Evolutionary conservation across 306 rosid genomes (phyloP).

Genomic region (Pterocarpus santalinus): DNA sequence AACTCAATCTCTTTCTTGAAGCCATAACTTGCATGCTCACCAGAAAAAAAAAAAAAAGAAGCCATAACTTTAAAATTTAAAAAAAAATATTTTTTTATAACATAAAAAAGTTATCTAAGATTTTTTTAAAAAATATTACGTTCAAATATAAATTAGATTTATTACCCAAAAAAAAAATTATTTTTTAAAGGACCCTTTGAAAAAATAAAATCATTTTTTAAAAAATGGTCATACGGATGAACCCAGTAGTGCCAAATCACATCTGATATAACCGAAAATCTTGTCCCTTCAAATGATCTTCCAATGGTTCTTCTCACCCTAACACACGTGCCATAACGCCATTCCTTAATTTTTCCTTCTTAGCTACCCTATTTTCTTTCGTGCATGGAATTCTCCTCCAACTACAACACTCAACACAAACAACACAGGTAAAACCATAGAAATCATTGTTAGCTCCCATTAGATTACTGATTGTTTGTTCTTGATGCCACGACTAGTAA

Average conservation of each 20-base stretch:
- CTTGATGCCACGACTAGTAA: constrained; percentile 44
- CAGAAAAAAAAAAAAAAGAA: too few relatives aligned
- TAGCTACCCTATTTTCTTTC: constrained; percentile 54
- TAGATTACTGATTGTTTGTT: constrained; percentile 37
- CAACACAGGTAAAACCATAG: constrained; percentile 18
- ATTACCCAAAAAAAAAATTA: too few relatives aligned
- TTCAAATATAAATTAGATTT: too few relatives aligned
- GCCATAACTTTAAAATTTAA: too few relatives aligned
- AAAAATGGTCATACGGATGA: too few relatives aligned
- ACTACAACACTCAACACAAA: constrained; percentile 57
- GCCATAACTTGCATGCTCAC: too few relatives aligned
- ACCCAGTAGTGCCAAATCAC: background rate
- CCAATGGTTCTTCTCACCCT: constrained; percentile 44
- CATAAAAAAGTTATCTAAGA: too few relatives aligned
- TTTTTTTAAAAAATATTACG: too few relatives aligned
- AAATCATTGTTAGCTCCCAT: constrained; percentile 53
- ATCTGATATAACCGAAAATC: constrained; percentile 46
- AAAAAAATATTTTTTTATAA: too few relatives aligned
- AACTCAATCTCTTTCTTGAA: too few relatives aligned
- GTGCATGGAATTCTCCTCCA: constrained; percentile 90
- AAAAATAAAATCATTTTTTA: too few relatives aligned
- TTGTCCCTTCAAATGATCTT: constrained; percentile 55
- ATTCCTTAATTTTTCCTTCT: constrained; percentile 21
- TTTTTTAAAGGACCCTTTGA: too few relatives aligned
- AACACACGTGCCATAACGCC: constrained; percentile 70